phyloP scores from a whole-genome alignment of 768 basidiomycete genomes.

The Glaciozyma martinii region DNA sequence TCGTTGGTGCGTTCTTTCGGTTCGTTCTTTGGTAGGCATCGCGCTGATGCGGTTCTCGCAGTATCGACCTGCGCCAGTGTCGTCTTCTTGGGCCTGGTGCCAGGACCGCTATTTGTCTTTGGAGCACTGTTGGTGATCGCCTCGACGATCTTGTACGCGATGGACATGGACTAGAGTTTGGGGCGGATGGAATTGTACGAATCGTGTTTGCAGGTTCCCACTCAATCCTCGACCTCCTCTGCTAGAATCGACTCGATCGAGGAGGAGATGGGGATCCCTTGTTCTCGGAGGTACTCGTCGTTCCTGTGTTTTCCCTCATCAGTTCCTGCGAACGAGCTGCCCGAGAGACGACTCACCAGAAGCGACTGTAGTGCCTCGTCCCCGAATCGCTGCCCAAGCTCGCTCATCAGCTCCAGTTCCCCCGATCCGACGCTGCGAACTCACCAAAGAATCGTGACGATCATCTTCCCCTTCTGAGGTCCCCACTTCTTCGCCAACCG shows the following conservation, averaged over 20 bases:
- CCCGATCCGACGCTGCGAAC: neutral
- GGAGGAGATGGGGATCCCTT: slow-evolving; percentile 41
- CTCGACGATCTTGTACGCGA: slow-evolving; percentile 21
- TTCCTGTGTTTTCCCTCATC: slow-evolving; percentile 36
- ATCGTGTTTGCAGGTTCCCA: neutral
- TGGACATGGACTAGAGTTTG: slow-evolving; percentile 5
- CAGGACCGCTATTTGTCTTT: slow-evolving; percentile 3
- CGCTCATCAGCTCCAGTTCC: slow-evolving; percentile 5
- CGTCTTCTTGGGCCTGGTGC: slow-evolving; percentile 4
- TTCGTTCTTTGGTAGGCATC: no score
- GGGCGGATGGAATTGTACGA: neutral
- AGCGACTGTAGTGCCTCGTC: slow-evolving; percentile 52
- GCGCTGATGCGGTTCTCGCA: neutral
- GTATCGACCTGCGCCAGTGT: slow-evolving; percentile 17
- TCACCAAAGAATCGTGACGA: slow-evolving; percentile 74
- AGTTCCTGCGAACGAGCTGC: neutral
- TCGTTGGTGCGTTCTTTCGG: slow-evolving; percentile 22
- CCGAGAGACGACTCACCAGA: slow-evolving; percentile 41
- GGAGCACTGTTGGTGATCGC: slow-evolving; percentile 16
- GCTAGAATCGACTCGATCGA: neutral
- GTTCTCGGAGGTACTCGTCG: slow-evolving; percentile 47
- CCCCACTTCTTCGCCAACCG: slow-evolving; percentile 55
- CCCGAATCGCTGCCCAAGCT: slow-evolving; percentile 58
- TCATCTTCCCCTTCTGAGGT: slow-evolving; percentile 52
- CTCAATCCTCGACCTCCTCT: neutral